Evolutionary conservation across 345 rosid genomes (phyloP).

Genomic region (Pistacia atlantica): DNA sequence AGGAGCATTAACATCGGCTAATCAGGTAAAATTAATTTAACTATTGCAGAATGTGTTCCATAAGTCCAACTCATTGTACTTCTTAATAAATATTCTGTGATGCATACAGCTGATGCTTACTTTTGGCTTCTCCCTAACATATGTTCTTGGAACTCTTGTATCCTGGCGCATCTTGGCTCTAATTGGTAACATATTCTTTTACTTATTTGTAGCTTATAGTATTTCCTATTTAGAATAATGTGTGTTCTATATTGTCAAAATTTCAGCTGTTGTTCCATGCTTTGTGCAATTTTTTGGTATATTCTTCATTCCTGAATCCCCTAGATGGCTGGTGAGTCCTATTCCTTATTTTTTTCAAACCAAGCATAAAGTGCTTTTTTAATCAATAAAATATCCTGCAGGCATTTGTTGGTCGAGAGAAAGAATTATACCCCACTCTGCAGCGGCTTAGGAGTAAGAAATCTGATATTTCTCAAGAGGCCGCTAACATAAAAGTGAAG

Average conservation of each 20-base stretch:
- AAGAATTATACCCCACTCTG: too few relatives aligned
- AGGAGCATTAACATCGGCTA: not conserved
- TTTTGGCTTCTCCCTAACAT: slow-evolving; percentile 16
- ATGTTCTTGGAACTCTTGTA: slow-evolving; percentile 22
- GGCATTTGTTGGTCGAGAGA: too few relatives aligned
- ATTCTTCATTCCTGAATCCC: slow-evolving; percentile 50
- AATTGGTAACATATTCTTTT: slow-evolving; percentile 19
- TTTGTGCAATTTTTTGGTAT: slow-evolving; percentile 28
- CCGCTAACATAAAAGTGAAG: too few relatives aligned
- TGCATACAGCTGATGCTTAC: slow-evolving; percentile 8
- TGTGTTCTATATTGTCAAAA: not conserved
- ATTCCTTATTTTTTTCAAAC: too few relatives aligned
- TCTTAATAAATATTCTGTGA: not conserved
- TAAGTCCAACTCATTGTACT: not conserved
- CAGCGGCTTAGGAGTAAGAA: too few relatives aligned
- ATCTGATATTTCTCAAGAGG: too few relatives aligned
- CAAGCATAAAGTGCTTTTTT: too few relatives aligned
- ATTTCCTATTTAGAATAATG: not conserved
- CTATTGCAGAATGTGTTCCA: too few relatives aligned
- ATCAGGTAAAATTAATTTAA: too few relatives aligned
- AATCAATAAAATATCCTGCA: too few relatives aligned
- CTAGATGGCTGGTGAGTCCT: slow-evolving; percentile 47
- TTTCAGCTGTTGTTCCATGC: slow-evolving; percentile 39
- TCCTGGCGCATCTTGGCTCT: slow-evolving; percentile 26
- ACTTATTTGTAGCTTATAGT: not conserved